Evolutionary conservation across 139 green algal species (phyloP).

Genomic region (Chlamydomonas sphaeroides): DNA sequence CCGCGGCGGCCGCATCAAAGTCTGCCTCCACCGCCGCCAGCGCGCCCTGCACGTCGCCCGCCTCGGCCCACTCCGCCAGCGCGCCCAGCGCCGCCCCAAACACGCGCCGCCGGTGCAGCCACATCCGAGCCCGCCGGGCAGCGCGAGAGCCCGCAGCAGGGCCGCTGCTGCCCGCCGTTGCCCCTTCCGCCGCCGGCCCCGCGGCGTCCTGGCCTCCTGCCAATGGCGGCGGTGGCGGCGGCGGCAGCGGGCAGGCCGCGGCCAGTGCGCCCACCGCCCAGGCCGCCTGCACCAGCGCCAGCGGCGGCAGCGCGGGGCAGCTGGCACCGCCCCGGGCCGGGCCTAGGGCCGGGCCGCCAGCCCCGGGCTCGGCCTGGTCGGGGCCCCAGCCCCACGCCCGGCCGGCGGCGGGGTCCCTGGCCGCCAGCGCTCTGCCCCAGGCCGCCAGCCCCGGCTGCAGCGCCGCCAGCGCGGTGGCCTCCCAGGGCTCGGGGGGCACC

Average conservation of each 20-base stretch:
- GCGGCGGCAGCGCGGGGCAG: neutral
- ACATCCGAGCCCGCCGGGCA: neutral
- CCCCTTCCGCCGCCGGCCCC: neutral
- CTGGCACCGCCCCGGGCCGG: neutral
- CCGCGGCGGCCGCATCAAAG: neutral
- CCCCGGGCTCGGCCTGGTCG: neutral
- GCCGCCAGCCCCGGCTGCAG: neutral
- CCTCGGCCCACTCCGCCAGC: neutral
- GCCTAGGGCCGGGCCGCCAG: neutral
- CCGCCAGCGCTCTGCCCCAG: neutral
- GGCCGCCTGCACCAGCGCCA: constrained; percentile 3
- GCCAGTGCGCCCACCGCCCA: constrained; percentile 21
- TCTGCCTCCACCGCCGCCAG: neutral
- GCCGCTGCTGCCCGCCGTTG: neutral
- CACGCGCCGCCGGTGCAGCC: neutral
- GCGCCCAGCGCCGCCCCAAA: constrained; percentile 19
- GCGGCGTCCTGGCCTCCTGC: neutral
- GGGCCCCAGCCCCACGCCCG: too few species aligned
- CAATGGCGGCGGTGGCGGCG: neutral
- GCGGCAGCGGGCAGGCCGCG: constrained; percentile 19
- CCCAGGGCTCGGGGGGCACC: constrained; percentile 6
- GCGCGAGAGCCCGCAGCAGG: neutral
- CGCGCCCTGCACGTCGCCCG: neutral
- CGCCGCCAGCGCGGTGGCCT: constrained; percentile 1
- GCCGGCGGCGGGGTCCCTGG: neutral